phyloP scores from a whole-genome alignment of 768 basidiomycete species.

The Tricholoma saponaceum region DNA sequence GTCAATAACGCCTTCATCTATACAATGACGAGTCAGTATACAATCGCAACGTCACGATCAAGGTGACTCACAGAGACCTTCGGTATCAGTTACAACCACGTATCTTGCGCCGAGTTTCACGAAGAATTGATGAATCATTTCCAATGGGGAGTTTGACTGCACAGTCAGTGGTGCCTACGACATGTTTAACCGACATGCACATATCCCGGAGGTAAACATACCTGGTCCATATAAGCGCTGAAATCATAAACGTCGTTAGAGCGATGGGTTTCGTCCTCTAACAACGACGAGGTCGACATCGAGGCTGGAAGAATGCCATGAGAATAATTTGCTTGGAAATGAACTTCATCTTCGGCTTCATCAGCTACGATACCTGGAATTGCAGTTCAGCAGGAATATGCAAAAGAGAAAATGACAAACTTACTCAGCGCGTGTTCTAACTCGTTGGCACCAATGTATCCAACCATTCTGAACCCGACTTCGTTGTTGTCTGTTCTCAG shows the following conservation, averaged over 20 bases:
- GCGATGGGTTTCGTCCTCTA: conserved; percentile 32
- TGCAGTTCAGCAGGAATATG: neutral
- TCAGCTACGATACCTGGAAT: conserved; percentile 70
- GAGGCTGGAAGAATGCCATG: conserved; percentile 50
- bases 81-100: conserved; percentile 76
- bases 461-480: conserved; percentile 65
- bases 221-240: conserved; percentile 88
- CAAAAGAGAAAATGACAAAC: neutral
- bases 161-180: conserved; percentile 82
- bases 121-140: conserved; percentile 91
- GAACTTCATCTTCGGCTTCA: conserved; percentile 60
- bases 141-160: conserved; percentile 80
- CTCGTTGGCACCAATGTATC: conserved; percentile 90
- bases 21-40: conserved; percentile 21
- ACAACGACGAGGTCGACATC: conserved; percentile 47
- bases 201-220: conserved; percentile 21
- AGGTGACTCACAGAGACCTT: conserved; percentile 68
- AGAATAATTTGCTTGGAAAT: conserved; percentile 51
- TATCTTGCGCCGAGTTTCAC: conserved; percentile 92
- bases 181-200: neutral
- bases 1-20: conserved; percentile 88
- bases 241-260: conserved; percentile 68
- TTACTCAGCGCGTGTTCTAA: conserved; percentile 88
- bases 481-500: conserved; percentile 47
- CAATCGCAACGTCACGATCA: neutral